These are phyloP conservation scores for Colletotrichum trifolii DNA, from an alignment of 2,329 filamentous ascomycete genomes.

Conservation along the genomic window DNA sequence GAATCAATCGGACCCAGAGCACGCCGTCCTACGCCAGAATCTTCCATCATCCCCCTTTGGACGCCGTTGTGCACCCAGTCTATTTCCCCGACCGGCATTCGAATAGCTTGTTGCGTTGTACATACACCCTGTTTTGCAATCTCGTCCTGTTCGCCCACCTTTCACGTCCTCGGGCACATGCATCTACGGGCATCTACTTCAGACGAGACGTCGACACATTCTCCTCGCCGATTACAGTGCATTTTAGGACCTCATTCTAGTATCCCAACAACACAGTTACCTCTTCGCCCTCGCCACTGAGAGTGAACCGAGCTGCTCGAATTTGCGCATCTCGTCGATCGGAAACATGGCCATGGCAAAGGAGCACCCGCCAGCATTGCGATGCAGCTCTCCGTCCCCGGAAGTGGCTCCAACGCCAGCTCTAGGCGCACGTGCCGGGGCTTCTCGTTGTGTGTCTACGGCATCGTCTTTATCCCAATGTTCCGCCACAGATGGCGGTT, in stretches of 20 bases:
- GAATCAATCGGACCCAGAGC: slow-evolving; percentile 22
- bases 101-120: not conserved
- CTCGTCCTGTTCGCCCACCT: slow-evolving; percentile 5
- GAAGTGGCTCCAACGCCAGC: slow-evolving; percentile 72
- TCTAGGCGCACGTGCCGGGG: slow-evolving; percentile 66
- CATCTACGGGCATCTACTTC: slow-evolving; percentile 9
- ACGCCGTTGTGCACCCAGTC: slow-evolving; percentile 34
- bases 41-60: slow-evolving; percentile 12
- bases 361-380: slow-evolving; percentile 49
- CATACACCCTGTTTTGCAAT: slow-evolving; percentile 16
- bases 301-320: slow-evolving; percentile 14
- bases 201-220: slow-evolving; percentile 24
- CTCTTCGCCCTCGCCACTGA: not conserved
- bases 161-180: slow-evolving; percentile 18
- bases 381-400: slow-evolving; percentile 72
- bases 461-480: slow-evolving; percentile 69
- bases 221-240: slow-evolving; percentile 3
- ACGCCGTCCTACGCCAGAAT: slow-evolving; percentile 11
- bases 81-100: not conserved
- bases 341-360: slow-evolving; percentile 48
- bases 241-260: not conserved
- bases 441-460: slow-evolving; percentile 73
- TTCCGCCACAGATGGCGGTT: slow-evolving; percentile 60
- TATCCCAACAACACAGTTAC: not conserved
- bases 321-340: slow-evolving; percentile 2